Base-by-base conservation (phyloP, 768 basidiomycete genomes). In the Baorangia bicolor region DNA sequence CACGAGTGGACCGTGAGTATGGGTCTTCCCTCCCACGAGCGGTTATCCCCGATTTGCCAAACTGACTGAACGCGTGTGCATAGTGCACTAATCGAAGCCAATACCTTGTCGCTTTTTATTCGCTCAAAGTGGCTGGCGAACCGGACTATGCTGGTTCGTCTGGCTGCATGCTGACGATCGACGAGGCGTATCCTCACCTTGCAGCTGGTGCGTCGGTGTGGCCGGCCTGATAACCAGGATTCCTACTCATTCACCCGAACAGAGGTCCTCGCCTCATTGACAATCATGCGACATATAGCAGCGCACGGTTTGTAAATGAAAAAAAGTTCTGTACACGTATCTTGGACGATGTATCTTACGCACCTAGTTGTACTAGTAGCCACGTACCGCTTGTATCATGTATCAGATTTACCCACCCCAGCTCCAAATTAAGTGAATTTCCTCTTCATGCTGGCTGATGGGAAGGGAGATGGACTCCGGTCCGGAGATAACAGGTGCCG, bases 1-100 rank as follows among this genome's bases (percentile, higher is more conserved):
- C 78, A 84, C 51, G 87, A 88, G 60, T 89, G 86, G 85, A 81
- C 81, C 23, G 87, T 86, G 60, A 64, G 83, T 75, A 11, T 23
- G 2, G 37, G 1, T 25, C 37, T 20, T 21, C 33, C 33, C 9
- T 27, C 39, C 21, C 33, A 5, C 40, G 6, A 11, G 27, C 27
- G 28, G 18, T 13, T 31, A 14, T 25, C 7, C n/a, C 14, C 9
- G 18, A 14, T 7, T 9, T 20, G 7, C 8, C 30, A n/a, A 10
- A 34, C 46, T 54, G 62, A 56, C 16, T 42, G 42, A 30, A 27
- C 25, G 41, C 27, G 27, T 40, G 37, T 16, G 45, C 16, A 16
- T 60, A 88, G 86, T 88, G 86, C 65, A 78, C 79, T 4, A 81
- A 85, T 57, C 58, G 69, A 21, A 76, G 65, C 42, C 78, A 79